Evolutionary conservation across 2,329 filamentous ascomycete species (phyloP).

Genomic region (Exophiala calicioides): DNA sequence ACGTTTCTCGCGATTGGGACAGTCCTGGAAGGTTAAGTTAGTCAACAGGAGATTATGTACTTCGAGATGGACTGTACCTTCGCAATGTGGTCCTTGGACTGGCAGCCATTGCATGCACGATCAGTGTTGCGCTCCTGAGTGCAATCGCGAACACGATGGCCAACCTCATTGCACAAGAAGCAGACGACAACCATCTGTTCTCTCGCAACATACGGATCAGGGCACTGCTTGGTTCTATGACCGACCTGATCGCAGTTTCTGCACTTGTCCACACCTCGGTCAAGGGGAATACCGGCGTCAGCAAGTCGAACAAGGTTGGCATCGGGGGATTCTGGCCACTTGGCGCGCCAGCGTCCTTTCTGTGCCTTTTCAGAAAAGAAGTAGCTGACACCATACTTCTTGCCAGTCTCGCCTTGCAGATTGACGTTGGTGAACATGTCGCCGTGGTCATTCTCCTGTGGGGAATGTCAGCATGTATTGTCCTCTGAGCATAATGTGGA

Average conservation of each 20-base stretch:
- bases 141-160: conserved; percentile 54
- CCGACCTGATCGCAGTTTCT: conserved; percentile 54
- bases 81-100: conserved; percentile 29
- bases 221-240: conserved; percentile 50
- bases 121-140: conserved; percentile 34
- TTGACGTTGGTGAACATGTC: conserved; percentile 54
- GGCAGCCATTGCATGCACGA: conserved; percentile 30
- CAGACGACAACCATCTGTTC: conserved; percentile 52
- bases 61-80: conserved; percentile 12
- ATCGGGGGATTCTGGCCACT: conserved; percentile 52
- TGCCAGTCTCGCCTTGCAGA: conserved; percentile 54
- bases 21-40: conserved; percentile 18
- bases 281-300: conserved; percentile 53
- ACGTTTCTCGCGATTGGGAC: conserved; percentile 35
- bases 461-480: conserved; percentile 12
- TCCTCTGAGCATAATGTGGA: conserved; percentile 2
- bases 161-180: conserved; percentile 47
- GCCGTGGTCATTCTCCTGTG: conserved; percentile 44
- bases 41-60: not conserved
- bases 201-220: conserved; percentile 44
- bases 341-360: conserved; percentile 47
- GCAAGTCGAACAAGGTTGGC: conserved; percentile 55
- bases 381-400: conserved; percentile 54
- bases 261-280: conserved; percentile 54
- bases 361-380: conserved; percentile 50